Base-by-base conservation (phyloP, 2,329 filamentous ascomycete genomes). In the Thielaviopsis punctulata region DNA sequence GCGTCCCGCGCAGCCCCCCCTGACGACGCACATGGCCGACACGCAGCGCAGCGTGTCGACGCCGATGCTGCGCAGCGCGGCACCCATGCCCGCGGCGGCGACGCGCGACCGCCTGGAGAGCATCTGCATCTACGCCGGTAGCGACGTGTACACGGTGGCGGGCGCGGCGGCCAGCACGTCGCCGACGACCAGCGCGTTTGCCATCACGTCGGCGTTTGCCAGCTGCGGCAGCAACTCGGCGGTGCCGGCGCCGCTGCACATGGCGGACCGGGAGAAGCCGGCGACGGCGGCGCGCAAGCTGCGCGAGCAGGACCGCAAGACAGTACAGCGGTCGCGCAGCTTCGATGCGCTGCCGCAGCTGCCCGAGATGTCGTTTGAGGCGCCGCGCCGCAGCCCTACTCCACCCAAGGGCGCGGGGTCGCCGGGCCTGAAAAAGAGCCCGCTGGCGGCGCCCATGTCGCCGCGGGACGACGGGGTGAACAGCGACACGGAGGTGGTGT, bases 71-170 rank as follows among this genome's bases (percentile, higher is more conserved):
- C 75, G 75, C 1, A 77, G 73, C 49, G 74, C 73, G 27, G 77
- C 77, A 45, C 59, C 75, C 2, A 73, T 78, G 62, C 67, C 73
- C 48, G 71, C 73, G 1, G 54, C 68, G 1, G 64, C 71, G 23
- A 60, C 65, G 10, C 66, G 72, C 44, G 60, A 64, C 12, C 71
- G 71, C 21, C 70, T 78, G 36, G 77, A 84, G 62, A 83, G 79
- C 61, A 84, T 84, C 55, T 75, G 76, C 21, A 73, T 84, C 58
- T 84, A 84, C 57, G 79, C 79, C 21, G 80, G 80, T 54, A 75
- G 77, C 55, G 79, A 82, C 46, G 74, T 86, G 8, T 83, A 80
- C 57, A 73, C 76, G 2, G 69, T 85, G 1, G 68, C 85, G 41
- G 77, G 76, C 1, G 80, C 84, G 57, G 80, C 84, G 60, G 72